Conservation (phyloP, 192 early-diverging fungal species). For the Martensiomyces pterosporus region DNA sequence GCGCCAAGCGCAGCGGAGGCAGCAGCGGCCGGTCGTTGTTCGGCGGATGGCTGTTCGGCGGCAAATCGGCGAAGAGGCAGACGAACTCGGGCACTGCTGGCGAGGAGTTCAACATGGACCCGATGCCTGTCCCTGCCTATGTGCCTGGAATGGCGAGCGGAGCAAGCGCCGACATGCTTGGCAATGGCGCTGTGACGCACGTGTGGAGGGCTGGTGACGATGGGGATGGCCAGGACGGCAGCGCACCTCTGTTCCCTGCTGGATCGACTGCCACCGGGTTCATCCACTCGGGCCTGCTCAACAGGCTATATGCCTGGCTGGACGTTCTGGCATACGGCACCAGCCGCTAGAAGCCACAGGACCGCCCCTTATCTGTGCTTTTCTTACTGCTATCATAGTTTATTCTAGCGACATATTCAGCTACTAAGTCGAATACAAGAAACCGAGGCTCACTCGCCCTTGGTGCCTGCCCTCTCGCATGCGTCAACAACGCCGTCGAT, state of each 20-base stretch:
- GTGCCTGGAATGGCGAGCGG: conserved; percentile 7
- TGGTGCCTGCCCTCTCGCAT: not conserved
- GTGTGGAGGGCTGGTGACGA: conserved; percentile 27
- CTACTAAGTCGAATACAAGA: too few relatives aligned
- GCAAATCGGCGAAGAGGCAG: conserved; percentile 1
- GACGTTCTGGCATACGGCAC: conserved; percentile 45
- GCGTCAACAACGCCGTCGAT: conserved; percentile 66
- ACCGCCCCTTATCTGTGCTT: too few relatives aligned
- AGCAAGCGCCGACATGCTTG: not conserved
- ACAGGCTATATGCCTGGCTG: conserved; percentile 58
- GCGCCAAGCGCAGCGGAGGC: not conserved
- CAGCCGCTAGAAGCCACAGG: too few relatives aligned
- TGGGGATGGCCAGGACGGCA: too few relatives aligned
- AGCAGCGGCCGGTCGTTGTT: too few relatives aligned
- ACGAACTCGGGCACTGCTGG: too few relatives aligned
- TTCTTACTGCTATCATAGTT: too few relatives aligned
- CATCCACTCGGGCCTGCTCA: conserved; percentile 60
- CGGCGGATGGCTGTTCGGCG: not conserved
- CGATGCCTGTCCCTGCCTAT: conserved; percentile 26
- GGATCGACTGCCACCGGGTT: conserved; percentile 47
- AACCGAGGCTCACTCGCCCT: too few relatives aligned
- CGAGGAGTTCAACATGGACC: conserved; percentile 29
- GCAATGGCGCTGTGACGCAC: conserved; percentile 9
- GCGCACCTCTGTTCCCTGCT: conserved; percentile 6
- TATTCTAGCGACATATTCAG: too few relatives aligned